Evolutionary conservation across 1,284 basidiomycete species (phyloP), one percentile per base, ranked within the genome.

Genomic region (Kalmanozyma brasiliensis): DNA sequence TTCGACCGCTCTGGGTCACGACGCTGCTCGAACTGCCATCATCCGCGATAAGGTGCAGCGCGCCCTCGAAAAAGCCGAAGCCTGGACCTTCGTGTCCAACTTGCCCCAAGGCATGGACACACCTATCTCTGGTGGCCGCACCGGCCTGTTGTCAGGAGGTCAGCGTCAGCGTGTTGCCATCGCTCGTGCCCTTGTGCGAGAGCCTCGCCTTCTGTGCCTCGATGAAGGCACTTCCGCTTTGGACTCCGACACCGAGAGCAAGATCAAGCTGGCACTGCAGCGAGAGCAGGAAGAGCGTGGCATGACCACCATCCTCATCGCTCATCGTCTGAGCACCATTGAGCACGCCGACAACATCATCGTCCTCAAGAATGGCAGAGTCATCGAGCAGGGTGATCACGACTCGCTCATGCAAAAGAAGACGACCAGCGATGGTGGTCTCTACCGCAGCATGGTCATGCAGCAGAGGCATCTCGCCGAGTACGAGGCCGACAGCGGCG

Each of bases 41-140:
- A 78, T 84, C 22, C 71, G 71, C 0, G 72, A 70, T n/a, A 78
- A 79, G 16, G 82, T 83, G 11, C 57, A 70, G 30, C 69, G 67
- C 1, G 79, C 80, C 9, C 70, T 81, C 5, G 48, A 63, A 38
- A 80, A 81, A 43, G 84, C 84, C 0, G 81, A 85, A 51, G 84
- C 84, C 1, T 84, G 81, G 80, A 71, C 78, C n/a, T 84, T 84
- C 55, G 83, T 82, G 1, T 52, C 57, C 16, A 74, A 71, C n/a
- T 68, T 83, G 8, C 83, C 82, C 0, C 67, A 82, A 20, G 82
- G 82, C 9, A 75, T 84, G 58, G 76, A 84, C 40, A 84, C 83
- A 6, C 35, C 74, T 6, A 73, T 84, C 33, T 65, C 76, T 14
- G 83, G 83, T 13, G 83, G 82, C 14, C 75, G 78, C 30, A 82